Percentiles rank a stretch among this genome's conserved stretches.
Evolutionary conservation across 2,329 filamentous ascomycete species (phyloP).

Genomic region (Helotiales sp.): DNA sequence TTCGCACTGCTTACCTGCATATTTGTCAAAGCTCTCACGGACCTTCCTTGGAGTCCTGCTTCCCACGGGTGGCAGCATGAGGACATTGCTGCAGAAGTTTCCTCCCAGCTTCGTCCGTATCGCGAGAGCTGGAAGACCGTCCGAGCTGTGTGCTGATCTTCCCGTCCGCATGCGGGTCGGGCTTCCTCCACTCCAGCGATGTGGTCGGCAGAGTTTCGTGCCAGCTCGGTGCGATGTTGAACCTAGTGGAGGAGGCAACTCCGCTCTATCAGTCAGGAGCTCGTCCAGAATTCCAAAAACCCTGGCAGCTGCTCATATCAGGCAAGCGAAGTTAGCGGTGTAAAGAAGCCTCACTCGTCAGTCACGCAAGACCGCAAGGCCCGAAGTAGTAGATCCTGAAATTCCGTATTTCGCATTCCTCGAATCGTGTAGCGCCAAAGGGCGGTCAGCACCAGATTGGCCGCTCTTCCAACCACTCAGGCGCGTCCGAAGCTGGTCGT

Average conservation of each 20-base stretch:
- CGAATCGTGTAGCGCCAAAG: constrained; percentile 30
- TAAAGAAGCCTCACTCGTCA: constrained; percentile 18
- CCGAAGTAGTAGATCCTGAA: constrained; percentile 9
- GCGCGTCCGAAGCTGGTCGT: neutral
- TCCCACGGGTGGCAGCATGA: neutral
- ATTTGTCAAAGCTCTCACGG: constrained; percentile 18
- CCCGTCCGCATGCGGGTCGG: neutral
- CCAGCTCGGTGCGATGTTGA: neutral
- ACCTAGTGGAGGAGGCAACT: neutral
- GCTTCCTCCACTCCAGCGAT: neutral
- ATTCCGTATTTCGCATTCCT: constrained; percentile 24
- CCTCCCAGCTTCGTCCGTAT: constrained; percentile 14
- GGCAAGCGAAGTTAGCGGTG: constrained; percentile 18
- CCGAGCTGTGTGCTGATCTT: neutral
- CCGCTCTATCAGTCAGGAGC: neutral
- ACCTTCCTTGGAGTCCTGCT: neutral
- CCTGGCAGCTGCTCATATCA: neutral
- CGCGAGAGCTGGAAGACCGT: neutral
- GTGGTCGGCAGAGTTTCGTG: neutral
- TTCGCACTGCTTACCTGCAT: constrained; percentile 22
- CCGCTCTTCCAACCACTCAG: constrained; percentile 19
- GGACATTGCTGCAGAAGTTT: constrained; percentile 16
- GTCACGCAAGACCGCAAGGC: constrained; percentile 11
- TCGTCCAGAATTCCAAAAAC: neutral
- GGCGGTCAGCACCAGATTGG: constrained; percentile 36